Base-by-base conservation (phyloP, 2,329 filamentous ascomycete species). In the Teratosphaeria destructans region DNA sequence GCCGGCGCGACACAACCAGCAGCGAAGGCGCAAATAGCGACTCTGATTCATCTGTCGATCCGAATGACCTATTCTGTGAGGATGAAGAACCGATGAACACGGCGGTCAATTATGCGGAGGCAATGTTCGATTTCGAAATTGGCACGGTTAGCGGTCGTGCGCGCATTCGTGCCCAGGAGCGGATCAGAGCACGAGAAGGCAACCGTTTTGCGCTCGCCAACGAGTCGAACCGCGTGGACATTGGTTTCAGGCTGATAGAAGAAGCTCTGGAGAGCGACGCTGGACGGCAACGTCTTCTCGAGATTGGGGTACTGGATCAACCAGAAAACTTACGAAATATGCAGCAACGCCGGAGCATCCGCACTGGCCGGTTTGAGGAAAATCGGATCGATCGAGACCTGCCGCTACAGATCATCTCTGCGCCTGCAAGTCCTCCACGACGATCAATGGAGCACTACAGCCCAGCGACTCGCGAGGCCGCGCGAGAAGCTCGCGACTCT, bases 31-130 rank as follows among this genome's bases (percentile, higher is more conserved):
- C 5, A 1, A 19, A 37, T 52, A 79, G 80, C 55, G 74, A 76
- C 52, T 72, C 73, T 10, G 70, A 66, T 5, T 82, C 81, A 0
- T 83, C 84, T 56, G 77, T 76, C 3, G 81, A 84, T 54, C 76
- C 75, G 6, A 79, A 82, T 7, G 79, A 80, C 55, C 56, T 67
- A 32, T 55, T 62, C 10, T 69, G 66, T 58, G 65, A 65, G 12
- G 70, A 70, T 37, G 68, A 68, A 7, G 69, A 70, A 16, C 58
- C 61, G 7, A 23, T 32, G 23, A 47, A 54, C 14, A 55, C 65
- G 8, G 64, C 66, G 0, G 68, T 67, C 47, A 59, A 59, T 10
- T 67, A 70, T 52, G 70, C 70, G 5, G 63, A 66, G 47, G 65
- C 67, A 23, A 65, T 71, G 59, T 71, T 68, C 58, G 63, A 63